Evolutionary conservation across 2,329 filamentous ascomycete genomes (phyloP).

Genomic region (Ophiostoma sp.): DNA sequence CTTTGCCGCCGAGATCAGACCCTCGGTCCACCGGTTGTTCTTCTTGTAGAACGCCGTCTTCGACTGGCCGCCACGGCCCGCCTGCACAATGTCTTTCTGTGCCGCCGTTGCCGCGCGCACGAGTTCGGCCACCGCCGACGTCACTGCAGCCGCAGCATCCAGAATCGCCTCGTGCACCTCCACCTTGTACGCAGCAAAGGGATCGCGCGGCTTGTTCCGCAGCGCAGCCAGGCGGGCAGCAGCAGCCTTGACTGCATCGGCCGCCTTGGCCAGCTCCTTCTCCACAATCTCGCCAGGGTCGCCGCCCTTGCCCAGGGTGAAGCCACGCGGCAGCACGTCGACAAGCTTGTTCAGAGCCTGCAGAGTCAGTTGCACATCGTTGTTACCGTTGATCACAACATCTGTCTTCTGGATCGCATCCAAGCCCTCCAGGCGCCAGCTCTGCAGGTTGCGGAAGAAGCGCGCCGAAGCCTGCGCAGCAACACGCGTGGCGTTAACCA

Average conservation of each 20-base stretch:
- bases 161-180: slow-evolving; percentile 94
- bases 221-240: slow-evolving; percentile 84
- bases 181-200: slow-evolving; percentile 92
- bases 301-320: slow-evolving; percentile 72
- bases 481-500: slow-evolving; percentile 75
- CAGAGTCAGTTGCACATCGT: slow-evolving; percentile 89
- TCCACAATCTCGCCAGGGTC: slow-evolving; percentile 93
- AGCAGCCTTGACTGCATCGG: slow-evolving; percentile 89
- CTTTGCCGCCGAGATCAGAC: slow-evolving; percentile 93
- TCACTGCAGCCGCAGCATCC: slow-evolving; percentile 87
- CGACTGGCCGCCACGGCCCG: slow-evolving; percentile 80
- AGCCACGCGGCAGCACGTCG: slow-evolving; percentile 84
- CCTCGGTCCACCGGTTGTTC: slow-evolving; percentile 98
- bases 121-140: slow-evolving; percentile 84
- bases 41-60: slow-evolving; percentile 98
- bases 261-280: slow-evolving; percentile 83
- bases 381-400: slow-evolving; percentile 94
- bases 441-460: slow-evolving; percentile 92
- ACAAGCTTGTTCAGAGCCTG: slow-evolving; percentile 91
- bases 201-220: slow-evolving; percentile 92
- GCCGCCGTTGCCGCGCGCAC: slow-evolving; percentile 92
- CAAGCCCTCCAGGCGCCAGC: slow-evolving; percentile 85
- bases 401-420: slow-evolving; percentile 91
- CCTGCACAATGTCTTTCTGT: slow-evolving; percentile 93
- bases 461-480: slow-evolving; percentile 82